phyloP scores from a whole-genome alignment of 1,284 basidiomycete species.

The Flammula alnicola region DNA sequence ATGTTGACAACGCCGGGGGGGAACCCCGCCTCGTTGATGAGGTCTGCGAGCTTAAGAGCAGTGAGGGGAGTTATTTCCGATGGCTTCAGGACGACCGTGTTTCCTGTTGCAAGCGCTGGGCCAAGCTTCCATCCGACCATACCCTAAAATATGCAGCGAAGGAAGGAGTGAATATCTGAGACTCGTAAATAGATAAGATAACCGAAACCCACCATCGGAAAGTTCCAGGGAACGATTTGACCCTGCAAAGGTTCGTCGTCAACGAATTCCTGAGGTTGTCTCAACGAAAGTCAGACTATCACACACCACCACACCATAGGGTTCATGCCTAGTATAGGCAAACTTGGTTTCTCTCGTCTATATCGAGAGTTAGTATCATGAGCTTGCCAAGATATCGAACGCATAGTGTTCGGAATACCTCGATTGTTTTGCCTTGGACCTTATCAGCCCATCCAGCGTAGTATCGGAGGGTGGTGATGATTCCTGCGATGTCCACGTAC shows the following conservation, averaged over 20 bases:
- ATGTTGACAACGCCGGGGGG: slow-evolving; percentile 75
- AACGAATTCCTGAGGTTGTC: neutral
- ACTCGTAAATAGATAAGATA: neutral
- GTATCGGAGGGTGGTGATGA: slow-evolving; percentile 72
- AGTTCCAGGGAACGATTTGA: slow-evolving; percentile 82
- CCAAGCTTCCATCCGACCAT: slow-evolving; percentile 86
- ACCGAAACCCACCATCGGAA: slow-evolving; percentile 24
- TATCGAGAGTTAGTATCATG: neutral
- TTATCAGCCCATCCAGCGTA: slow-evolving; percentile 89
- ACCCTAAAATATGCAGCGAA: slow-evolving; percentile 53
- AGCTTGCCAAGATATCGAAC: neutral
- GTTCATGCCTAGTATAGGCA: slow-evolving; percentile 86
- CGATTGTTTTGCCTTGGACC: slow-evolving; percentile 82
- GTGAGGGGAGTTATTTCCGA: slow-evolving; percentile 92
- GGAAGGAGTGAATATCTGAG: neutral
- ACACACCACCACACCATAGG: slow-evolving; percentile 78
- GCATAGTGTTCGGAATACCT: slow-evolving; percentile 39
- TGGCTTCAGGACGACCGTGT: slow-evolving; percentile 84
- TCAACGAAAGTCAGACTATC: neutral
- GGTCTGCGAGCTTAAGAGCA: slow-evolving; percentile 59
- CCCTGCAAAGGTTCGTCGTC: slow-evolving; percentile 36
- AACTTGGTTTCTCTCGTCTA: slow-evolving; percentile 62
- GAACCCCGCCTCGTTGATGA: slow-evolving; percentile 62
- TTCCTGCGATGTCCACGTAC: slow-evolving; percentile 66
- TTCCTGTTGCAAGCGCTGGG: slow-evolving; percentile 85